Evolutionary conservation across 495 filamentous ascomycete species (phyloP).

Genomic region (Thozetella sp.): DNA sequence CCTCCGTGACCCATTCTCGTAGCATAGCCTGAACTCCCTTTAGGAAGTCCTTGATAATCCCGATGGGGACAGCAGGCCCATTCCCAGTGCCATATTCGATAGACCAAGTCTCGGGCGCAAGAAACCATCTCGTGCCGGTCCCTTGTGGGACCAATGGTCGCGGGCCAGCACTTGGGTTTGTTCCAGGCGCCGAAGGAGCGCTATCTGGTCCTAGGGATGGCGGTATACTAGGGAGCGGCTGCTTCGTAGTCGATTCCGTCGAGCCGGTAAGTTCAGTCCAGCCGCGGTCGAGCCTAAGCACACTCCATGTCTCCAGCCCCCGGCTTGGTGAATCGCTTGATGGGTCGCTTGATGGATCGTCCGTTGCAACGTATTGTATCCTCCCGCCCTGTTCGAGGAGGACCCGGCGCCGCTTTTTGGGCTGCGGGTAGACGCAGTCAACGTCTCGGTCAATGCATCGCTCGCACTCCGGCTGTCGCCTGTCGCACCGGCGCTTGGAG

Average conservation of each 20-base stretch:
- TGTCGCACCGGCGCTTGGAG: conserved; percentile 47
- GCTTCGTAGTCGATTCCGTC: conserved; percentile 1
- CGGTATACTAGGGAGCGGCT: neutral
- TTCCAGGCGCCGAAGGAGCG: too few species aligned
- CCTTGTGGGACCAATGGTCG: too few species aligned
- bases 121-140: conserved; percentile 14
- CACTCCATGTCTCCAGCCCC: conserved; percentile 5
- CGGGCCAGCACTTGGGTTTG: too few species aligned
- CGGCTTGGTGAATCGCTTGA: too few species aligned
- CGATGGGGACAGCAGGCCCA: conserved; percentile 9
- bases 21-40: conserved; percentile 20
- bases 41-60: conserved; percentile 21
- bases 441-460: conserved; percentile 34
- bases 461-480: conserved; percentile 34
- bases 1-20: conserved; percentile 18
- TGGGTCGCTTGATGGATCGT: too few species aligned
- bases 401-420: conserved; percentile 10
- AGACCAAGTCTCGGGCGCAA: conserved; percentile 16
- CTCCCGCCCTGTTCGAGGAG: neutral
- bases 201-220: too few species aligned
- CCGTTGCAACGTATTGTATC: neutral
- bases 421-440: conserved; percentile 36
- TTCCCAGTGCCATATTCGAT: too few species aligned
- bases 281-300: too few species aligned
- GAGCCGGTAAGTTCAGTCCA: too few species aligned